These are phyloP conservation scores for Fusarium nurragi DNA, from an alignment of 2,329 filamentous ascomycete genomes.

Conservation along the genomic window DNA sequence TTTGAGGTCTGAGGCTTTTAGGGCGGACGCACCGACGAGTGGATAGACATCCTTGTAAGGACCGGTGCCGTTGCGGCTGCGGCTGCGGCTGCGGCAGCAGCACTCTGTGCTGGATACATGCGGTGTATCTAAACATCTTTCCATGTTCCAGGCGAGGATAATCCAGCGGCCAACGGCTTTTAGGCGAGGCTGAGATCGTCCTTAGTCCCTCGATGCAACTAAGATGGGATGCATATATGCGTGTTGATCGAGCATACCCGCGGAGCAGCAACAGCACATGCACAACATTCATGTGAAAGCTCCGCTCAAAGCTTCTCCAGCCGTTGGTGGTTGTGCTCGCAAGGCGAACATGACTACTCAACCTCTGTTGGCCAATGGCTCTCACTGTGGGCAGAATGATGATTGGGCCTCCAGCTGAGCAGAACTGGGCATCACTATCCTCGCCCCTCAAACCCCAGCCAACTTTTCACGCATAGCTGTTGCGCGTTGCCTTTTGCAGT, in stretches of 20 bases:
- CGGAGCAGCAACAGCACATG: constrained; percentile 24
- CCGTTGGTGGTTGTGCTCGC: constrained; percentile 12
- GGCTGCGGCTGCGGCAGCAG: constrained; percentile 32
- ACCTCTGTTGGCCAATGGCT: constrained; percentile 42
- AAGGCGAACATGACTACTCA: constrained; percentile 30
- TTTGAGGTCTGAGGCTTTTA: constrained; percentile 44
- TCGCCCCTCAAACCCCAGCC: constrained; percentile 24
- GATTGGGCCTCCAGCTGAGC: constrained; percentile 37
- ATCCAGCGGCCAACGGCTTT: constrained; percentile 18
- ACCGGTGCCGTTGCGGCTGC: constrained; percentile 24
- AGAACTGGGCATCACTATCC: constrained; percentile 14
- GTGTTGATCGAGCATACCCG: constrained; percentile 21
- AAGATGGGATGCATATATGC: constrained; percentile 29
- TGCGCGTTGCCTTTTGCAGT: constrained; percentile 45
- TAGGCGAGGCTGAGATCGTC: constrained; percentile 43
- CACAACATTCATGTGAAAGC: constrained; percentile 37
- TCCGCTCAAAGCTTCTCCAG: background rate
- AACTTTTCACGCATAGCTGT: constrained; percentile 41
- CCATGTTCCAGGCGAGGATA: constrained; percentile 1
- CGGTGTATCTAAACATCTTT: constrained; percentile 13
- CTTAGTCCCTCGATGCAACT: constrained; percentile 21
- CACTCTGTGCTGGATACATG: constrained; percentile 33
- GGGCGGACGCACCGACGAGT: constrained; percentile 44
- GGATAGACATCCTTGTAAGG: constrained; percentile 34
- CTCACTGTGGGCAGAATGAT: constrained; percentile 37